Base-by-base conservation (phyloP, 768 basidiomycete genomes). In the Russula brevipes region DNA sequence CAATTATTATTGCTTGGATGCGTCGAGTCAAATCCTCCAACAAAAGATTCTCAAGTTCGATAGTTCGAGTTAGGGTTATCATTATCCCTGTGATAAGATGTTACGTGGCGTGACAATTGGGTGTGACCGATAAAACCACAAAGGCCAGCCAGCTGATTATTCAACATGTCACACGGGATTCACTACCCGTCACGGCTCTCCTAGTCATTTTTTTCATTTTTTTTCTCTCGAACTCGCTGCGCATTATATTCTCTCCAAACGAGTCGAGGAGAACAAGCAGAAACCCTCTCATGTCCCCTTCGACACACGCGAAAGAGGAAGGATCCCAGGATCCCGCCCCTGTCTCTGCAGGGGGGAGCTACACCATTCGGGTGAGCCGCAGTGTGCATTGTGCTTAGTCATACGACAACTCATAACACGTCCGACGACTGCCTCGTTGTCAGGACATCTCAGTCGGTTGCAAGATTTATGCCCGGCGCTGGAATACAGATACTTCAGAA, bases 381-480 rank as follows among this genome's bases (percentile, higher is more conserved):
- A 24, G 24, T 24, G 24, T 56, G 60, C 55, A 62, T 63, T 47
- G 64, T 54, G 59, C 63, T 61, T 69, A 65, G 59, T 69, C 68
- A 66, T 64, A 59, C 39, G 19, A 35, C 31, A 54, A 53, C 56
- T 16, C 39, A 63, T 24, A 24, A 24, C 24, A 56, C 61, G 60
- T 70, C 61, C 52, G 38, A 51, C 47, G 35, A 33, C 60, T 57
- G 51, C 60, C 61, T 67, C 61, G 62, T 64, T 70, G 47, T 50
- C 74, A 94, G 94, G 88, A 86, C 41, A 86, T 98, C 69, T 82
- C 85, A 63, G 90, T 94, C 70, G 97, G 97, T 60, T 98, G 95
- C 80, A 98, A 98, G 78, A 84, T 99, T 72, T 94, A 88, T 77
- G 91, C 96, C 68, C 85, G 84, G 47, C 88, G 96, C 67, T 87